Conservation (phyloP, 1,284 basidiomycete species). For the Sparassis latifolia region DNA sequence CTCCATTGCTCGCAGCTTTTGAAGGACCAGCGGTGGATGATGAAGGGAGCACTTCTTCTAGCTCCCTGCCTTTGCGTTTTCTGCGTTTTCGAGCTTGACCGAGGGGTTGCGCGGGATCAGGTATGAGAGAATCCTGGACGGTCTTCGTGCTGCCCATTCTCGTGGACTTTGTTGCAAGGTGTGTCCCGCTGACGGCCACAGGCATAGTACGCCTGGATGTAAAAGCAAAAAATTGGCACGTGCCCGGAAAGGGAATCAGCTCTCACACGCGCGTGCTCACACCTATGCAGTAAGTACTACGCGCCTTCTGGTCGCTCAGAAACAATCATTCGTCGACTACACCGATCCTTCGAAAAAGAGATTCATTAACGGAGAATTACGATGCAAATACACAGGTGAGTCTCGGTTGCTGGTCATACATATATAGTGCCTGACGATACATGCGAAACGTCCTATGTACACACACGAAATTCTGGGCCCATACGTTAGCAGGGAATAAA, state of each 20-base stretch:
- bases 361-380: too few relatives aligned
- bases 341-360: too few relatives aligned
- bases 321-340: too few relatives aligned
- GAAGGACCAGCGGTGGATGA: conserved; percentile 11
- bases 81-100: conserved; percentile 14
- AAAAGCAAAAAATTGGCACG: conserved; percentile 25
- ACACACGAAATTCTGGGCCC: too few relatives aligned
- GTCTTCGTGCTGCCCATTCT: conserved; percentile 9
- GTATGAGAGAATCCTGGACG: conserved; percentile 12
- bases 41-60: conserved; percentile 17
- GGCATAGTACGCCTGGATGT: conserved; percentile 18
- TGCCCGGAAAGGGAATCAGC: conserved; percentile 9
- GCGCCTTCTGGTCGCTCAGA: too few relatives aligned
- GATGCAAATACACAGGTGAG: too few relatives aligned
- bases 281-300: background rate
- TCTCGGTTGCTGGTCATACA: too few relatives aligned
- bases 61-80: conserved; percentile 17
- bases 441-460: too few relatives aligned
- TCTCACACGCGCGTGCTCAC: background rate
- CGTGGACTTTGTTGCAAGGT: conserved; percentile 20
- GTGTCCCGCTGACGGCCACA: conserved; percentile 24
- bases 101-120: conserved; percentile 11
- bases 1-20: conserved; percentile 24
- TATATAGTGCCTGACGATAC: too few relatives aligned
- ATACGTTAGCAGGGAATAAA: too few relatives aligned